A percentile compares a stretch with the other conserved stretches of the same genome.
Evolutionary conservation across 345 rosid genomes (phyloP).

Genomic region (Acer campestre): DNA sequence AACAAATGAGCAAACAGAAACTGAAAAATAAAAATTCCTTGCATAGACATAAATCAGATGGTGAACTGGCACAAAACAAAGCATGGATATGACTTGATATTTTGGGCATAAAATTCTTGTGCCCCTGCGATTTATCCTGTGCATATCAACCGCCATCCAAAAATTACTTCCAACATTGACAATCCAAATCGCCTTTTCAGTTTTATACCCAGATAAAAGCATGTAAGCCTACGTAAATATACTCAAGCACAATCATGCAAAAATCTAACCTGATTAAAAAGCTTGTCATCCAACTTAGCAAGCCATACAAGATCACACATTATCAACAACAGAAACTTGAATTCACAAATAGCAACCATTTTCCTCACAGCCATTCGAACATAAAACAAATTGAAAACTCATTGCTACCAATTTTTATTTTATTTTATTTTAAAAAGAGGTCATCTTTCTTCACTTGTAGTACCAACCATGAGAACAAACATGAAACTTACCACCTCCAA

Average conservation of each 20-base stretch:
- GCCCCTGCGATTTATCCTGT: neutral
- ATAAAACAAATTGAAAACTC: neutral
- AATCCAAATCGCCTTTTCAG: neutral
- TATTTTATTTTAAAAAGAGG: neutral
- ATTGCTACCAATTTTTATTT: too few relatives aligned
- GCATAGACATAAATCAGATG: neutral
- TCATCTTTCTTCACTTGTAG: neutral
- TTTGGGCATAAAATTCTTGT: neutral
- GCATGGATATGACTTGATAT: neutral
- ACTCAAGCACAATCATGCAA: neutral
- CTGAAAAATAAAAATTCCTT: neutral
- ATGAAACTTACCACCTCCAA: neutral
- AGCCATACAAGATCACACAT: neutral
- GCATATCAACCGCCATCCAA: neutral
- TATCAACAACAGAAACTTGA: neutral
- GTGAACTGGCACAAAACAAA: neutral
- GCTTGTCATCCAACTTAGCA: neutral
- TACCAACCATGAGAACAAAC: neutral
- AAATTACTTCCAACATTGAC: neutral
- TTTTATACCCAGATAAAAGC: neutral
- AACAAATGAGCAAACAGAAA: neutral
- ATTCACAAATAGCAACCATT: neutral
- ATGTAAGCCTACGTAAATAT: neutral
- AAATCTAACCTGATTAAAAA: neutral
- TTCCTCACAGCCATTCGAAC: neutral